Percentiles rank a stretch among this genome's conserved stretches.
Conservation (phyloP, 2,329 filamentous ascomycete genomes). For the Lithohypha guttulata region DNA sequence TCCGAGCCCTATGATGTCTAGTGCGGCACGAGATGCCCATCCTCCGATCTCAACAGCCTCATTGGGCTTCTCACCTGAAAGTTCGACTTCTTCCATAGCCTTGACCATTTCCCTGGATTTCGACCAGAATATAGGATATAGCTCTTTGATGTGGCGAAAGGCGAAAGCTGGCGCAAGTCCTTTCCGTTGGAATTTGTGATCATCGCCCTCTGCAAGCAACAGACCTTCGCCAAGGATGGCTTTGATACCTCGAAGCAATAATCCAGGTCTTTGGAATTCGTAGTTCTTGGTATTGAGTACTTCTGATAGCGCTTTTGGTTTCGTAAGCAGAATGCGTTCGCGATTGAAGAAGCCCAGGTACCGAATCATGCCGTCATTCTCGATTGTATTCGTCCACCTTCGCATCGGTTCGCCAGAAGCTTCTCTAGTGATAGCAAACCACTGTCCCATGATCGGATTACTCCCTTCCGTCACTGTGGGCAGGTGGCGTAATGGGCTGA, state of each 20-base stretch:
- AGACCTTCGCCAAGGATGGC: constrained; percentile 33
- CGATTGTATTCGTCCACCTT: constrained; percentile 48
- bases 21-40: constrained; percentile 58
- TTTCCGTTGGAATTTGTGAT: constrained; percentile 69
- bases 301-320: constrained; percentile 57
- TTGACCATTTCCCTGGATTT: constrained; percentile 60
- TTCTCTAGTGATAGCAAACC: constrained; percentile 27
- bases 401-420: constrained; percentile 30
- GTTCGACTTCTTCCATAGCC: constrained; percentile 43
- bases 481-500: constrained; percentile 49
- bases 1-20: constrained; percentile 66
- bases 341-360: constrained; percentile 53
- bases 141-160: constrained; percentile 74
- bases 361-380: constrained; percentile 58
- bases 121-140: constrained; percentile 75
- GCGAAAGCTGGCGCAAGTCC: constrained; percentile 71
- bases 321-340: constrained; percentile 52
- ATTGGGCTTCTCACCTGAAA: constrained; percentile 18
- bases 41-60: constrained; percentile 46
- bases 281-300: constrained; percentile 59
- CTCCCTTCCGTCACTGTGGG: constrained; percentile 41
- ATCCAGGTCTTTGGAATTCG: constrained; percentile 54
- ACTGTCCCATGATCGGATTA: constrained; percentile 36
- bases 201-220: constrained; percentile 77
- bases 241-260: constrained; percentile 33